These are phyloP conservation scores for Benincasa hispida DNA, from an alignment of 306 rosid species.

Conservation along the genomic window DNA sequence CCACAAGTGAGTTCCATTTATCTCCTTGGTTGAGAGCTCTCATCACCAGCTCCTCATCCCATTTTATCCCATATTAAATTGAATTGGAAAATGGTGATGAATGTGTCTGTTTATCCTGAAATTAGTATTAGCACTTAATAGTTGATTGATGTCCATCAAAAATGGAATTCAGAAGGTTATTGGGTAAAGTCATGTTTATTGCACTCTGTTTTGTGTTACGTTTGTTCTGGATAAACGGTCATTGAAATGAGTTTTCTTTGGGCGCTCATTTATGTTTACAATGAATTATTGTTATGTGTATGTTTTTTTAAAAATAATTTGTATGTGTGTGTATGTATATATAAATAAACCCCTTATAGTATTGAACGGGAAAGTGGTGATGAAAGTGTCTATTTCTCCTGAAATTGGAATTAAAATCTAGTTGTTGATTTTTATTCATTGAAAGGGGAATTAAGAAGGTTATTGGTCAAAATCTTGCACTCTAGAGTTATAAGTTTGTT, in stretches of 20 bases:
- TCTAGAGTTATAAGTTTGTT: background rate
- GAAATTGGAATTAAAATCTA: background rate
- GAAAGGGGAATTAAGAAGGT: background rate
- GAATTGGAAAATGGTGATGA: background rate
- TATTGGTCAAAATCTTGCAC: background rate
- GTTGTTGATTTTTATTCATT: background rate
- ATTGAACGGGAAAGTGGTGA: background rate
- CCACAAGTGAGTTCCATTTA: conserved; percentile 35
- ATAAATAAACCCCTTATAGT: too few relatives aligned
- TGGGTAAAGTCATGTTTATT: too few relatives aligned
- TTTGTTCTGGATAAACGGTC: too few relatives aligned
- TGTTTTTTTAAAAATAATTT: background rate
- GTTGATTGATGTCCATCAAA: background rate
- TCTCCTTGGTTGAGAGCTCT: background rate
- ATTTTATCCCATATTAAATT: background rate
- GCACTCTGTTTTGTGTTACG: too few relatives aligned
- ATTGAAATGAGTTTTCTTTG: background rate
- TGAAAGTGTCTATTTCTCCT: background rate
- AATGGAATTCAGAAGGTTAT: background rate
- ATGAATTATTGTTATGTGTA: background rate
- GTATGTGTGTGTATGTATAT: too few relatives aligned
- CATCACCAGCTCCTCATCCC: background rate
- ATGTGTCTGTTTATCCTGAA: background rate
- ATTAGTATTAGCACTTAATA: background rate
- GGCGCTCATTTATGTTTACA: background rate